Base-by-base conservation (phyloP, 805 yeast species). In the Lipomyces japonicus region DNA sequence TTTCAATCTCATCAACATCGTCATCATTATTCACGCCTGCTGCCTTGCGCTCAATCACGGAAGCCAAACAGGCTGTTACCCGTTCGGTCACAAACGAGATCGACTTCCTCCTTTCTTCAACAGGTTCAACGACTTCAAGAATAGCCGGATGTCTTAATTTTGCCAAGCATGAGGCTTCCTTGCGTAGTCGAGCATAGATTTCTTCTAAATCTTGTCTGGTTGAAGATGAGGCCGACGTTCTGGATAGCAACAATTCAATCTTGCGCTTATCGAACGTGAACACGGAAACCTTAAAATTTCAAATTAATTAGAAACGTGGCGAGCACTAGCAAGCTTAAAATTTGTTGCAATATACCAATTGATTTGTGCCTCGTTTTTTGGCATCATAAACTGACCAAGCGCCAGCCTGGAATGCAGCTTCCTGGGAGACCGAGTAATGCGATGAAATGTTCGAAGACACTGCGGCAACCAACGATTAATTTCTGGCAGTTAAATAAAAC, bases 121-220 rank as follows among this genome's bases (percentile, higher is more conserved):
- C 68, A 0, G 95, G 95, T 65, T 95, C 98, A 32, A 86, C 78
- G 2, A 93, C 74, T 1, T 89, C 82, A 40, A 93, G 69, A 24
- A 93, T 75, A 57, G 88, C 82, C 0, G 99, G 98, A 65, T 93
- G 99, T 59, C 89, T 84, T 60, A 93, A 71, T 63, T 83, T 85
- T 16, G 95, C 79, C 63, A 90, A 69, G 55, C 84, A 82, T 21
- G 79, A 69, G 1, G 88, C 83, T 60, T 89, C 93, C 24, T 71
- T 69, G 59, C 80, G 76, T 42, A 93, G 70, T 19, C 83, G 73
- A 39, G 79, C 84, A 59, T 80, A 83, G 38, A 79, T 70, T 41
- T 90, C 93, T 37, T 76, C 81, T 42, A 80, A 65, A 1, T 78
- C 61, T 22, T 75, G 65, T 26, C 76, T 68, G 22, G 77, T 75